Conservation (phyloP, 2,329 filamentous ascomycete genomes). For the Neopestalotiopsis sp. region DNA sequence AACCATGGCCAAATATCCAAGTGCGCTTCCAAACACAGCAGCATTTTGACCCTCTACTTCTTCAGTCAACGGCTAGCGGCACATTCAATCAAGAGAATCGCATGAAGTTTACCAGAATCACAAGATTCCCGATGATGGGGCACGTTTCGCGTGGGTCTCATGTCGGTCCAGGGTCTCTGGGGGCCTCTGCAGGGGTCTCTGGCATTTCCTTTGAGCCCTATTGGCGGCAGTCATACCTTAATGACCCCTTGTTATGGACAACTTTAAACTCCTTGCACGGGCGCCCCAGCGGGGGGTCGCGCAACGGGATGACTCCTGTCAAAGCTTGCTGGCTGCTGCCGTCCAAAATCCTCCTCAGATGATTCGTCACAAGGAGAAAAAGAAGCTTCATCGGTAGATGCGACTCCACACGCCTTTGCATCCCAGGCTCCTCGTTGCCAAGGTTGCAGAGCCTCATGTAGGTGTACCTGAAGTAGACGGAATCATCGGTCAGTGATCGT, state of each 20-base stretch:
- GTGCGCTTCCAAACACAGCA: background rate
- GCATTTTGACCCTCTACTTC: too few relatives aligned
- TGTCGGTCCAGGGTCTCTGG: background rate
- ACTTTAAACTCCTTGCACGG: constrained; percentile 7
- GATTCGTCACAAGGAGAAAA: constrained; percentile 13
- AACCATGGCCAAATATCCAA: background rate
- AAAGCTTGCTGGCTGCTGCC: background rate
- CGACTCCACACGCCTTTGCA: background rate
- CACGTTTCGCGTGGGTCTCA: constrained; percentile 19
- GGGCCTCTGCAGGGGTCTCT: background rate
- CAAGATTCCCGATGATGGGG: background rate
- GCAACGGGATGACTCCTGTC: constrained; percentile 10
- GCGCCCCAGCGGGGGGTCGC: background rate
- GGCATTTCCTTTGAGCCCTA: background rate
- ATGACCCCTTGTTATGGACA: background rate
- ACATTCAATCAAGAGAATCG: background rate
- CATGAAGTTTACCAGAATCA: constrained; percentile 2
- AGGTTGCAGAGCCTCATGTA: background rate
- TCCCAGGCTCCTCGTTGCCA: background rate
- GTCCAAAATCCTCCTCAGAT: constrained; percentile 11
- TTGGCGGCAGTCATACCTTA: background rate
- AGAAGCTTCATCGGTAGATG: background rate
- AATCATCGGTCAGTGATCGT: too few relatives aligned
- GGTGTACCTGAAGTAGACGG: background rate
- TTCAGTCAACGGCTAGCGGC: background rate